Evolutionary conservation across 768 basidiomycete genomes (phyloP), one percentile per base, ranked within the genome.

Genomic region (Trametes cingulata): DNA sequence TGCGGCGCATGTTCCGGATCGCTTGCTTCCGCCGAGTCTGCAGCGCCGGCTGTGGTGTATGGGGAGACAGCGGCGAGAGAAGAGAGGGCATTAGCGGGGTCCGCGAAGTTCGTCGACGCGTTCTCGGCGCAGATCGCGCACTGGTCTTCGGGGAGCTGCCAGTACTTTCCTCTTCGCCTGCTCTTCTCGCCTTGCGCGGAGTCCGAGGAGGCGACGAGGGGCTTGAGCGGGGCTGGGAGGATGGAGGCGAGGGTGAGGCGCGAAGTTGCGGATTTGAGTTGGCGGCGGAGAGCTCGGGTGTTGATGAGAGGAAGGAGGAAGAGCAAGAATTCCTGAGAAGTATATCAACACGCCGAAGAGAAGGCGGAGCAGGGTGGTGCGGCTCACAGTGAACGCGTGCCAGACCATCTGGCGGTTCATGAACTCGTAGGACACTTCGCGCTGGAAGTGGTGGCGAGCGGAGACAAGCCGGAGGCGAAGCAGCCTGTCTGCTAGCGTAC

Each of bases 391-490:
- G 73, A 98, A 96, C 0, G 94, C 92, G 70, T 95, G 93, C 97
- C 97, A 99, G 55, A 99, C 97, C 83, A 99, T 91, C 73, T 98
- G 96, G 65, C 97, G 90, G 68, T 98, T 98, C 93, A 98, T 96
- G 69, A 95, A 98, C 69, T 98, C 97, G 74, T 97, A 99, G 69
- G 92, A 96, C 51, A 98, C 91, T 66, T 95, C 88, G 17, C 91
- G 85, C 61, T 84, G 86, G 36, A 87, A 80, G 35, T 88, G 81
- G 41, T 80, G 76, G 33, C 85, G 83, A 0, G 90, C 80, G 3
- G 95, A 89, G 0, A 87, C 82, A 3, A 98, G 83, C 29, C 80
- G 78, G 78, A 99, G 82, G 24, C 78, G 74, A 15, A 98, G 77
- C 20, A 97, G 62, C 47, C 97, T 80, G 70, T 96, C 93, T 13